Conservation (phyloP, 169 alveolate genomes). For the Plasmodium falciparum region DNA sequence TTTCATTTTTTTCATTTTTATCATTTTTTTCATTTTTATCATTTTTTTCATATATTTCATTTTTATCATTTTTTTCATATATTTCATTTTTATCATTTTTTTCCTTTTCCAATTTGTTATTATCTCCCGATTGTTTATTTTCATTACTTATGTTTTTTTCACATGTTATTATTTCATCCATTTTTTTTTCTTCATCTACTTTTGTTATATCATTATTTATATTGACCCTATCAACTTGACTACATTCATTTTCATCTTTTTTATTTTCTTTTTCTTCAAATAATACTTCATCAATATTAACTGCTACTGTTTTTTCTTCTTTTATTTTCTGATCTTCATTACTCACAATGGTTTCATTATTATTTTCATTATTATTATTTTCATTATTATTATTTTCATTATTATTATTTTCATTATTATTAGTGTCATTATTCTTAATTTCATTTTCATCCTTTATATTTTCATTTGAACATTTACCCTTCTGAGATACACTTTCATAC, state of each 20-base stretch:
- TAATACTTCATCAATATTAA: background rate
- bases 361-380: background rate
- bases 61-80: background rate
- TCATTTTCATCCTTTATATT: background rate
- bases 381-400: background rate
- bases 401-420: too few species aligned
- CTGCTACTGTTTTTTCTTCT: conserved; percentile 6
- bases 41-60: background rate
- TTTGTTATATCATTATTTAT: background rate
- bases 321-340: background rate
- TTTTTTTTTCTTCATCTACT: conserved; percentile 13
- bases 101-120: background rate
- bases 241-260: conserved; percentile 7
- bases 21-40: background rate
- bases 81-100: background rate
- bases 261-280: conserved; percentile 6
- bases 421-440: too few species aligned
- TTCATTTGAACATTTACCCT: background rate
- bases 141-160: background rate
- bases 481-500: too few species aligned
- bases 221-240: conserved; percentile 12
- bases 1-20: background rate
- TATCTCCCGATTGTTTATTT: background rate
- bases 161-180: background rate
- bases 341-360: background rate